Base-by-base conservation (phyloP, 2,329 filamentous ascomycete genomes). In the Pyricularia pennisetigena region DNA sequence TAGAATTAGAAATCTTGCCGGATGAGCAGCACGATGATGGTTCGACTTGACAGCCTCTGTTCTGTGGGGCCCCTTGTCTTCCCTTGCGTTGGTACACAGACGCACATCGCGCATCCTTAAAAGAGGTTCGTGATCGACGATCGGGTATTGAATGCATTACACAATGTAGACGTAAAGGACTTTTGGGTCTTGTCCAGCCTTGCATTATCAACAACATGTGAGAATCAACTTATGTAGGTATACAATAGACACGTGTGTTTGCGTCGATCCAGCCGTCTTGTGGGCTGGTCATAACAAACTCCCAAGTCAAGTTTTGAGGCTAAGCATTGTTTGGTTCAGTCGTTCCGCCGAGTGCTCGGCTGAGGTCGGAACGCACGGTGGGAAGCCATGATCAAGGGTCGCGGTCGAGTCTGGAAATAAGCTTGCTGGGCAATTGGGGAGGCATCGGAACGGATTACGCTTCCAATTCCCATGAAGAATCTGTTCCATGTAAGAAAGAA, bases 391-490 rank as follows among this genome's bases (percentile, higher is more conserved):
- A 97, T 87, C 74, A 94, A 88, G 28, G 94, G 92, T 71, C 87
- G 86, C 74, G 90, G 84, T 73, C 90, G 88, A 66, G 91, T 88
- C 77, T 87, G 87, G 73, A 88, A 86, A 81, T 94, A 97, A 69
- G 91, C 87, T 76, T 93, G 87, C 72, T 88, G 85, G 69, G 90
- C 83, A 74, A 91, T 89, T 54, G 90, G 88, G 62, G 92, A 92
- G 72, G 92, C 67, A 74, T 99, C 95, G 70, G 93, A 94, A 76
- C 95, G 91, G 75, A 99, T 97, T 63, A 97, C 94, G 74, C 93
- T 97, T 73, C 95, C 95, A 74, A 99, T 97, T 69, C 92, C 94
- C 95, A 99, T 99, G 85, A 99, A 99, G 82, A 98, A 97, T 28
- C 87, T 89, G 71, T 23, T 41, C 2, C 24, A 68, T 12, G 59